phyloP scores from a whole-genome alignment of 306 rosid genomes.

The barrel medic (Medicago truncatula) region MtrunA17r5.0-ANR NC_053045.1:39179001-39179500 shows the following conservation, averaged over 20 bases:
- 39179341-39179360: slow-evolving; percentile 90
- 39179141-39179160: slow-evolving; percentile 83
- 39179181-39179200: slow-evolving; percentile 76
- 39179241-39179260: slow-evolving; percentile 64
- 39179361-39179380: slow-evolving; percentile 77
- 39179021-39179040: slow-evolving; percentile 82
- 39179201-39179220: slow-evolving; percentile 80
- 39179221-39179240: slow-evolving; percentile 57
- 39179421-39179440: no score
- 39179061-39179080: slow-evolving; percentile 33
- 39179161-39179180: slow-evolving; percentile 85
- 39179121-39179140: slow-evolving; percentile 59
- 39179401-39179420: no score
- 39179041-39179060: slow-evolving; percentile 78
- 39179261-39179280: slow-evolving; percentile 65
- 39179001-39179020: slow-evolving; percentile 77
- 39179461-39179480: no score
- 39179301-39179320: slow-evolving; percentile 83
- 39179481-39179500: no score
- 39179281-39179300: slow-evolving; percentile 72
- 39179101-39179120: slow-evolving; percentile 55
- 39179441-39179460: no score
- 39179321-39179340: slow-evolving; percentile 89
- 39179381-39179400: slow-evolving; percentile 91
- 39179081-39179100: slow-evolving; percentile 46